Percentiles rank a stretch among this genome's conserved stretches.
These are phyloP conservation scores for Peribolospora baueri DNA, from an alignment of 768 basidiomycete species.

Conservation along the genomic window DNA sequence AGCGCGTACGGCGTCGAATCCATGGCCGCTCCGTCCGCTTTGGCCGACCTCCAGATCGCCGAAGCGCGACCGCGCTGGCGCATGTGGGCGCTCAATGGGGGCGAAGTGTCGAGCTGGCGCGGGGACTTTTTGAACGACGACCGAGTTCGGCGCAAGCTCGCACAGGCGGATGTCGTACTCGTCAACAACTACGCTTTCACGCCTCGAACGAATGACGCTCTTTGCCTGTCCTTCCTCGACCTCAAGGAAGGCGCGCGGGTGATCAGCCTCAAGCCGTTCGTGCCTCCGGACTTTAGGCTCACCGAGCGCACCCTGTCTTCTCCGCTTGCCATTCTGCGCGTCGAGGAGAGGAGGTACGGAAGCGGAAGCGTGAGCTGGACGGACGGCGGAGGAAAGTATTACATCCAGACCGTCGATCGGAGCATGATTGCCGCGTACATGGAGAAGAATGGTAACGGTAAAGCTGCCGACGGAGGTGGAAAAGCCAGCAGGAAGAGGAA, in stretches of 20 bases:
- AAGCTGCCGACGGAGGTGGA: too few relatives aligned
- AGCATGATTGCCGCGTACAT: background rate
- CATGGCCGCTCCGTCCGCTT: constrained; percentile 47
- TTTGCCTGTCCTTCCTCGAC: constrained; percentile 76
- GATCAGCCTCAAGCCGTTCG: constrained; percentile 65
- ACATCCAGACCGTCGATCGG: constrained; percentile 2
- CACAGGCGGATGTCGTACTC: constrained; percentile 68
- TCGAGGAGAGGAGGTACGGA: too few relatives aligned
- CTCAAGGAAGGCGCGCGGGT: constrained; percentile 79
- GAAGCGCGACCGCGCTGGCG: constrained; percentile 54
- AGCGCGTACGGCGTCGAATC: constrained; percentile 56
- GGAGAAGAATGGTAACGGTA: too few relatives aligned
- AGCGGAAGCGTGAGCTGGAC: constrained; percentile 1
- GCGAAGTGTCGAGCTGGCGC: constrained; percentile 52
- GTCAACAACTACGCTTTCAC: constrained; percentile 31
- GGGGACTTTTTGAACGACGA: constrained; percentile 58
- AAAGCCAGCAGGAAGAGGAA: too few relatives aligned
- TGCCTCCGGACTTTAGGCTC: constrained; percentile 41
- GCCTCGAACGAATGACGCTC: constrained; percentile 43
- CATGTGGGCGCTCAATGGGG: constrained; percentile 71
- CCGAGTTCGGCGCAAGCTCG: constrained; percentile 42
- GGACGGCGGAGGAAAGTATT: constrained; percentile 4
- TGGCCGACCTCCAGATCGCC: constrained; percentile 48
- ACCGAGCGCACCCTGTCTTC: constrained; percentile 68
- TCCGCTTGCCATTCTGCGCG: constrained; percentile 45